Base-by-base conservation (phyloP, 106 monocot genomes). In the Agapanthus africanus region DNA sequence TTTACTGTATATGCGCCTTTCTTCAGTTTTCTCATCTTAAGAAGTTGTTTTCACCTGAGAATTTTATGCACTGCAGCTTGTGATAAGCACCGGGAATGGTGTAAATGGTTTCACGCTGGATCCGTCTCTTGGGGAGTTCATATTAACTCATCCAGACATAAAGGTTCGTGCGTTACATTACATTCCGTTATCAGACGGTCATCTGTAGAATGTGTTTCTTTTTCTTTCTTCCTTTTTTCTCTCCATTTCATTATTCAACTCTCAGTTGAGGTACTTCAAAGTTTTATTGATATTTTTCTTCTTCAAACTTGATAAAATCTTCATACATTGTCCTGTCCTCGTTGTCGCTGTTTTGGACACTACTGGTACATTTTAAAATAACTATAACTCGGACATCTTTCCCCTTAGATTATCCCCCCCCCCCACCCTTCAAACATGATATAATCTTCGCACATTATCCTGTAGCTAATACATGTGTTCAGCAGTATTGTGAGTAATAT, bases 71-170 rank as follows among this genome's bases (percentile, higher is more conserved):
- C 65, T 84, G 73, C 88, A 91, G 95, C 62, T 95, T 85, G 95
- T 95, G 13, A 37, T 95, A 37, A 95, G 91, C 69, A 85, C 76
- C 37, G 95, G 95, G 35, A 70, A 40, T 75, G 91, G 95, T 26
- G 95, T 95, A 28, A 91, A 95, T 76, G 91, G 95, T 42, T 95
- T 91, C 75, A 95, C 95, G 6, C 83, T 95, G 1, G 95, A 91
- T 84, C 95, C 95, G 34, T 91, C 95, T 76, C 95, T 95, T 74
- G 95, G 95, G 61, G 95, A 95, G 73, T 95, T 95, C 76, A 91
- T 95, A 40, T 51, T 95, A 68, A 95, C 95, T 49, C 95, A 95
- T 80, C 73, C 85, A 35, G 71, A 85, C 28, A 95, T 95, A 32
- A 88, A 91, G 85, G 95, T 95, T 66, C 51, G 18, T 50, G 46